A percentile compares a stretch with the other conserved stretches of the same genome.
Evolutionary conservation across 306 rosid species (phyloP).

Genomic region (Begonia fuchsioides): DNA sequence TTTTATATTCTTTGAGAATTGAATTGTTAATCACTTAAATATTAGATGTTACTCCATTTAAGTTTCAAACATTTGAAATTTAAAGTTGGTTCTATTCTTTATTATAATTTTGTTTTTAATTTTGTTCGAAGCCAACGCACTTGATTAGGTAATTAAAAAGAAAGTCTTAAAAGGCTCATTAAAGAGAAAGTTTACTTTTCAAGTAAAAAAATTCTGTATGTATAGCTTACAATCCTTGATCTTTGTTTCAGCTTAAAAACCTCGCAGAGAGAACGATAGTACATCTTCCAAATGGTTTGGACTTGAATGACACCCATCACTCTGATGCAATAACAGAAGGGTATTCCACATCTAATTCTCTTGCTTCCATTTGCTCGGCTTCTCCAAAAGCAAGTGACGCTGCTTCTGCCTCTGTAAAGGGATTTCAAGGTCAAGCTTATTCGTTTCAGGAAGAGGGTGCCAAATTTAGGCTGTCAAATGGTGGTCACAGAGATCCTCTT

Average conservation of each 20-base stretch:
- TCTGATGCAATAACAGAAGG: slow-evolving; percentile 34
- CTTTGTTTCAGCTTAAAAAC: slow-evolving; percentile 67
- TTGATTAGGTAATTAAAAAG: no score
- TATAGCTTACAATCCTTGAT: neutral
- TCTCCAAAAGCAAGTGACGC: slow-evolving; percentile 41
- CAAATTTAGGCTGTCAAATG: slow-evolving; percentile 19
- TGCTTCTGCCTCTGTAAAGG: slow-evolving; percentile 30
- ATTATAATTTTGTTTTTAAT: neutral
- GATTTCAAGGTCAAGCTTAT: slow-evolving; percentile 17
- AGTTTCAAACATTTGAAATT: no score
- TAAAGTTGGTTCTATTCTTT: neutral
- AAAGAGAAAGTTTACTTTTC: neutral
- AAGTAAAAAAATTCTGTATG: no score
- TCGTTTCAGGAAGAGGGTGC: slow-evolving; percentile 27
- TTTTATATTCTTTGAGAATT: no score
- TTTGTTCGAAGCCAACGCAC: neutral
- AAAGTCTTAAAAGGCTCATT: no score
- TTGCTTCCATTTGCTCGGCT: slow-evolving; percentile 45
- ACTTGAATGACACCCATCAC: slow-evolving; percentile 43
- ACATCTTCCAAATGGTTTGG: slow-evolving; percentile 47
- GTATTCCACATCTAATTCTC: slow-evolving; percentile 48
- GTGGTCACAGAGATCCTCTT: no score
- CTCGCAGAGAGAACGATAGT: slow-evolving; percentile 65
- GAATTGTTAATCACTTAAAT: no score
- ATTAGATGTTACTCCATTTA: no score